These are phyloP conservation scores for Aspergillus brasiliensis DNA, from an alignment of 2,329 filamentous ascomycete species.

Conservation along the genomic window DNA sequence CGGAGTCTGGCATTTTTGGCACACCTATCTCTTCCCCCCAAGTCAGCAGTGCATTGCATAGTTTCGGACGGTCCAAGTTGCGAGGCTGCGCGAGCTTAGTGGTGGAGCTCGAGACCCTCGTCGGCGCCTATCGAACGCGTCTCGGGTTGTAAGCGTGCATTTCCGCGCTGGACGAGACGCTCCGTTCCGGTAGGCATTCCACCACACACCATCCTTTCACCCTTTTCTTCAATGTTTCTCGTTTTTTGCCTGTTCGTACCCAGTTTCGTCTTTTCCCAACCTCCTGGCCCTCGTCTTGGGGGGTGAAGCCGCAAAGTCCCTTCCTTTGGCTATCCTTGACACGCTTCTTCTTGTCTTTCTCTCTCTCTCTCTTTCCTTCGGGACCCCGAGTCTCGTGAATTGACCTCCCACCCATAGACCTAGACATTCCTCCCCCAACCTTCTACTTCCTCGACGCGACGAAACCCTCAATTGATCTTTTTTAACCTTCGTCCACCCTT, in stretches of 20 bases:
- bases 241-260: conserved; percentile 26
- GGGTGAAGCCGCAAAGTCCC: conserved; percentile 19
- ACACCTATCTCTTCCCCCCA: neutral
- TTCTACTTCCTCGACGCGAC: conserved; percentile 24
- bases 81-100: conserved; percentile 23
- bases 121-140: conserved; percentile 45
- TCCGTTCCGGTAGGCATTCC: conserved; percentile 38
- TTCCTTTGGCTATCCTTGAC: conserved; percentile 22
- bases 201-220: conserved; percentile 32
- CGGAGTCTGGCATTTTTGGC: neutral
- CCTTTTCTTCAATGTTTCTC: conserved; percentile 28
- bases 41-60: conserved; percentile 16
- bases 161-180: conserved; percentile 42
- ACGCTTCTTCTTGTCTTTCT: conserved; percentile 16
- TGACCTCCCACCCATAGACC: conserved; percentile 1
- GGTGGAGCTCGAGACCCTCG: conserved; percentile 34
- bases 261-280: conserved; percentile 27
- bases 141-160: conserved; percentile 44
- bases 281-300: conserved; percentile 22
- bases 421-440: conserved; percentile 18
- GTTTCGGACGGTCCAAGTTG: conserved; percentile 14
- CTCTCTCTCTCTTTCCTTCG: conserved; percentile 20
- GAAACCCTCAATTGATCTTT: conserved; percentile 21
- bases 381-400: conserved; percentile 7
- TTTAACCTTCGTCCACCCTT: conserved; percentile 10